These are phyloP conservation scores for Paramecium sonneborni DNA, from an alignment of 73 alveolate genomes.

Conservation along the genomic window DNA sequence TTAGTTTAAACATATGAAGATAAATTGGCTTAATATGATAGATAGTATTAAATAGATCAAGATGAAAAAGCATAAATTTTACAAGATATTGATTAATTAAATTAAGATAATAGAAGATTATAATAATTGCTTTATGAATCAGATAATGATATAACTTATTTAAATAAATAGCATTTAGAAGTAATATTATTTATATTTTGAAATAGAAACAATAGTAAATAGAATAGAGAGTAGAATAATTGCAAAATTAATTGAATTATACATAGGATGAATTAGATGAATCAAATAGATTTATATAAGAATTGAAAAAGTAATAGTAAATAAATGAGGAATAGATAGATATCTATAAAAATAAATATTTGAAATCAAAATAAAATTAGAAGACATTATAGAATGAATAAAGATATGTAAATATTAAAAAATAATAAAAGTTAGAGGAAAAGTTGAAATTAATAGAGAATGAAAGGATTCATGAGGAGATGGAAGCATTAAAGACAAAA, in stretches of 20 bases:
- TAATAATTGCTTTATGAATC: not conserved
- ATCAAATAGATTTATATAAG: not conserved
- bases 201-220: not conserved
- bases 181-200: not conserved
- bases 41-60: not conserved
- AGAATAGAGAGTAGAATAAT: not conserved
- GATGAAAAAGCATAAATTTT: not conserved
- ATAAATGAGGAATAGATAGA: not conserved
- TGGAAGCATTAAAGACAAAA: not conserved
- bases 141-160: slow-evolving; percentile 9
- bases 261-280: not conserved
- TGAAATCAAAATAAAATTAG: not conserved
- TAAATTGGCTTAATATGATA: slow-evolving; percentile 4
- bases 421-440: not conserved
- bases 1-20: not conserved
- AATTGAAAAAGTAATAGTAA: not conserved
- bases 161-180: not conserved
- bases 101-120: not conserved
- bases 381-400: not conserved
- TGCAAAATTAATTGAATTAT: not conserved
- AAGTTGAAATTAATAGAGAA: not conserved
- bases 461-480: slow-evolving; percentile 32
- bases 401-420: not conserved
- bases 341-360: not conserved
- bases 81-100: not conserved